Evolutionary conservation across 352 stramenopile species (phyloP).

Genomic region (Pythium aristosporum): DNA sequence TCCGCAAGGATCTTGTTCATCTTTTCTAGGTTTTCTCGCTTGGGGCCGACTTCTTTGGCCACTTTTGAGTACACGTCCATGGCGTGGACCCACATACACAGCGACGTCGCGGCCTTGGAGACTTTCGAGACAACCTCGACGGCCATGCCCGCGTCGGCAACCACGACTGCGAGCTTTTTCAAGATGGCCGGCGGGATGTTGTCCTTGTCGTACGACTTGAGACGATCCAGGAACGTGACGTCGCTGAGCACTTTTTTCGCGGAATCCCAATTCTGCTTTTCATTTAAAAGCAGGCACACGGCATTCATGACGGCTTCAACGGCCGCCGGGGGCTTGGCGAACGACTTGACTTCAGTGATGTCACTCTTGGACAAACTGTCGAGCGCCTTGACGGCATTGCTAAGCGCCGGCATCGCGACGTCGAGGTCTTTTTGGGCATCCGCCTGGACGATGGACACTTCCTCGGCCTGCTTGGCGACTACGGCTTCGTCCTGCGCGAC

Average conservation of each 20-base stretch:
- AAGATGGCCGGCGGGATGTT: conserved; percentile 88
- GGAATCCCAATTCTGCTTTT: conserved; percentile 91
- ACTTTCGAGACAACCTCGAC: conserved; percentile 92
- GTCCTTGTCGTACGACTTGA: conserved; percentile 94
- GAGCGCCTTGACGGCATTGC: conserved; percentile 87
- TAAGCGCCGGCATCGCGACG: conserved; percentile 90
- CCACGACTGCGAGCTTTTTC: conserved; percentile 89
- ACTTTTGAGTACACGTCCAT: conserved; percentile 96
- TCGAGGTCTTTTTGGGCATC: conserved; percentile 94
- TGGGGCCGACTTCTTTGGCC: conserved; percentile 92
- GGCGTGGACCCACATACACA: conserved; percentile 94
- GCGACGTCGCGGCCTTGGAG: conserved; percentile 86
- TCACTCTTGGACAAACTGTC: conserved; percentile 91
- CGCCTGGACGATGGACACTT: conserved; percentile 89
- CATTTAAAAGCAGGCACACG: conserved; percentile 91
- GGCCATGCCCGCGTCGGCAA: conserved; percentile 83
- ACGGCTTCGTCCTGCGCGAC: conserved; percentile 91
- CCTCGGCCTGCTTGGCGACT: conserved; percentile 89
- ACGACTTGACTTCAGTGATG: conserved; percentile 94
- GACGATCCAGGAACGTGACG: conserved; percentile 86
- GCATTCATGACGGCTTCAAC: conserved; percentile 95
- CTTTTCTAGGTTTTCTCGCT: conserved; percentile 88
- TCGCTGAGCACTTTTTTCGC: conserved; percentile 92
- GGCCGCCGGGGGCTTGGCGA: conserved; percentile 89
- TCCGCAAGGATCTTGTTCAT: conserved; percentile 91